Evolutionary conservation across 1,139 yeast genomes (phyloP).

Genomic region (Pichia sp.): DNA sequence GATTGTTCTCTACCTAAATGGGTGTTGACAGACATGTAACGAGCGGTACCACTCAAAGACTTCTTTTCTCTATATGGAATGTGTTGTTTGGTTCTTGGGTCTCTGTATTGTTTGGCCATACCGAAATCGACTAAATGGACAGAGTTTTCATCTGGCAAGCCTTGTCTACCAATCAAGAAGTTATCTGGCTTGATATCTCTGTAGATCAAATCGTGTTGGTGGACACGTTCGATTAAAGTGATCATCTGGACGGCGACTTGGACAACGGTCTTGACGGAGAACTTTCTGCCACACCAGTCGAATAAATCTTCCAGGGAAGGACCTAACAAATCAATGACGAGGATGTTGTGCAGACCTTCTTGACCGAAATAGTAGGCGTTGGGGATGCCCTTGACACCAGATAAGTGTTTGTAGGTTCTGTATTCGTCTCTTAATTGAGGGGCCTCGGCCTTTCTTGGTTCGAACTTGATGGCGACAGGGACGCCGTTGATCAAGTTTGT

Average conservation of each 20-base stretch:
- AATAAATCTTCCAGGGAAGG: constrained; percentile 95
- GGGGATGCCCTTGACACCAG: constrained; percentile 65
- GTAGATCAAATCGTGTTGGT: constrained; percentile 85
- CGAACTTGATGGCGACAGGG: constrained; percentile 79
- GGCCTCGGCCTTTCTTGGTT: constrained; percentile 77
- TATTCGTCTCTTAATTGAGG: constrained; percentile 80
- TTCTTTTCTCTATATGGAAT: constrained; percentile 74
- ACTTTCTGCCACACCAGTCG: constrained; percentile 97
- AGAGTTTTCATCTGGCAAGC: constrained; percentile 47
- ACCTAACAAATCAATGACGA: constrained; percentile 91
- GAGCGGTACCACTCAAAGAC: constrained; percentile 92
- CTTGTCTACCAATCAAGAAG: constrained; percentile 76
- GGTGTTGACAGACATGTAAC: constrained; percentile 97
- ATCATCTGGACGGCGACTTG: constrained; percentile 94
- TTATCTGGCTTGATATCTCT: constrained; percentile 97
- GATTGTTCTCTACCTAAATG: constrained; percentile 97
- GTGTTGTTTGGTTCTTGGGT: constrained; percentile 57
- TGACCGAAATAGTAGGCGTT: constrained; percentile 89
- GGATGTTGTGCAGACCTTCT: constrained; percentile 92
- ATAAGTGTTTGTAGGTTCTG: constrained; percentile 64
- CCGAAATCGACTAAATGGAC: constrained; percentile 60
- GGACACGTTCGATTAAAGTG: constrained; percentile 80
- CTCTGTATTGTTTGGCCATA: constrained; percentile 67
- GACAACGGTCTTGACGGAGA: constrained; percentile 83
- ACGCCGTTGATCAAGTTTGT: constrained; percentile 70